A percentile compares a stretch with the other conserved stretches of the same genome.
Evolutionary conservation across 2,329 filamentous ascomycete species (phyloP).

Genomic region (Esteya vermicola): DNA sequence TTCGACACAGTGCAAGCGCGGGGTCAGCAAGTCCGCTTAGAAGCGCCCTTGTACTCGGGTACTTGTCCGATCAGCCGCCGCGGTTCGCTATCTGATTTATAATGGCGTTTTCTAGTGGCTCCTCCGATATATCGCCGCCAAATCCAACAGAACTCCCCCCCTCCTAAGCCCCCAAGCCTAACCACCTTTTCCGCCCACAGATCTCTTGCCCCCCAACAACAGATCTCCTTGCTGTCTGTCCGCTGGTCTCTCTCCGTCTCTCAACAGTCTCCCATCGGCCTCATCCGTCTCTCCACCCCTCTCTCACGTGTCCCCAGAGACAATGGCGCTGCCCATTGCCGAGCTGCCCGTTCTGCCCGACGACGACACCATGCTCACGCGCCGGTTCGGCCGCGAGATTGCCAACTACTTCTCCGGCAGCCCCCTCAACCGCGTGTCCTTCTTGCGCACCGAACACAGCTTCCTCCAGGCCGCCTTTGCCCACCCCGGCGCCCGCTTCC

Average conservation of each 20-base stretch:
- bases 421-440: slow-evolving; percentile 66
- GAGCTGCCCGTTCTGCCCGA: slow-evolving; percentile 28
- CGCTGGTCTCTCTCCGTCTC: too few species aligned
- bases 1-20: too few species aligned
- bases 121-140: background rate
- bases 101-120: background rate
- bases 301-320: background rate
- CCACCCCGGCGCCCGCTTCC: slow-evolving; percentile 53
- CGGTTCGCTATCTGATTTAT: background rate
- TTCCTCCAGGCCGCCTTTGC: slow-evolving; percentile 56
- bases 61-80: too few species aligned
- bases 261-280: too few species aligned
- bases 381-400: slow-evolving; percentile 66
- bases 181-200: too few species aligned
- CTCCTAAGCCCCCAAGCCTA: too few species aligned
- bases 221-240: too few species aligned
- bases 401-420: slow-evolving; percentile 75
- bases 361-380: slow-evolving; percentile 53
- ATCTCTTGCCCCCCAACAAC: too few species aligned
- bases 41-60: too few species aligned
- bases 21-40: too few species aligned
- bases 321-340: slow-evolving; percentile 5
- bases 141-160: background rate
- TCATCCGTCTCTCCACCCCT: background rate
- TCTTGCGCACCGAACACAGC: slow-evolving; percentile 54